These are phyloP conservation scores for Hymenoscyphus fraxineus DNA, from an alignment of 2,329 filamentous ascomycete genomes.

Conservation along the genomic window DNA sequence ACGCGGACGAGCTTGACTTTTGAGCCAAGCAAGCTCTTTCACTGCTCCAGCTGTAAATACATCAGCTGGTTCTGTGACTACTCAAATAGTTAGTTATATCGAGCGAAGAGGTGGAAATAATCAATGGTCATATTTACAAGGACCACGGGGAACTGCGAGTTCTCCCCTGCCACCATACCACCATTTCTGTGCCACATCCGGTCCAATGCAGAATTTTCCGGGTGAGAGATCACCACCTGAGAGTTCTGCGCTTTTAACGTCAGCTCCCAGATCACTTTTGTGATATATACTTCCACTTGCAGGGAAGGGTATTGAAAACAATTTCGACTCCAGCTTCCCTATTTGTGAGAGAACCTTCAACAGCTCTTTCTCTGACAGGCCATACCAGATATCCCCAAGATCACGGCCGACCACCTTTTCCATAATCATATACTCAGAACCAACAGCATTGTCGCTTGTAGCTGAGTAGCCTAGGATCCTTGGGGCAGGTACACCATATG, in stretches of 20 bases:
- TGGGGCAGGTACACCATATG: slow-evolving; percentile 42
- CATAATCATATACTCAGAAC: slow-evolving; percentile 39
- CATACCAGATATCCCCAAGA: slow-evolving; percentile 26
- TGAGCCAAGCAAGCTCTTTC: slow-evolving; percentile 11
- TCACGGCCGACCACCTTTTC: slow-evolving; percentile 35
- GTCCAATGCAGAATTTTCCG: slow-evolving; percentile 4
- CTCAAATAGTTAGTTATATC: slow-evolving; percentile 4
- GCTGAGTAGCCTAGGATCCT: slow-evolving; percentile 41
- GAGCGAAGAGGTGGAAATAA: not conserved
- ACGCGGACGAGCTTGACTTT: slow-evolving; percentile 10
- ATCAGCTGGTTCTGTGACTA: slow-evolving; percentile 4
- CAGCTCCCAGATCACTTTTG: slow-evolving; percentile 2
- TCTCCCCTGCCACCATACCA: slow-evolving; percentile 9
- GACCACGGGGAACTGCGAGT: slow-evolving; percentile 6
- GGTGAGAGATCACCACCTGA: not conserved
- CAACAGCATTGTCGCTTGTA: slow-evolving; percentile 33
- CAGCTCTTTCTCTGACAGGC: slow-evolving; percentile 11
- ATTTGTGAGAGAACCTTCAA: slow-evolving; percentile 11
- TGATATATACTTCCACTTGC: slow-evolving; percentile 8
- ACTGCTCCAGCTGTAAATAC: slow-evolving; percentile 9
- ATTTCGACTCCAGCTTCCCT: slow-evolving; percentile 8
- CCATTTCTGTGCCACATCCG: slow-evolving; percentile 9
- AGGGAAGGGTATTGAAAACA: slow-evolving; percentile 12
- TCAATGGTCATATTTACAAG: slow-evolving; percentile 7
- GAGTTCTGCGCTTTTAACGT: not conserved